Evolutionary conservation across 441 rosid species (phyloP).

Genomic region (Mallotus repandus): DNA sequence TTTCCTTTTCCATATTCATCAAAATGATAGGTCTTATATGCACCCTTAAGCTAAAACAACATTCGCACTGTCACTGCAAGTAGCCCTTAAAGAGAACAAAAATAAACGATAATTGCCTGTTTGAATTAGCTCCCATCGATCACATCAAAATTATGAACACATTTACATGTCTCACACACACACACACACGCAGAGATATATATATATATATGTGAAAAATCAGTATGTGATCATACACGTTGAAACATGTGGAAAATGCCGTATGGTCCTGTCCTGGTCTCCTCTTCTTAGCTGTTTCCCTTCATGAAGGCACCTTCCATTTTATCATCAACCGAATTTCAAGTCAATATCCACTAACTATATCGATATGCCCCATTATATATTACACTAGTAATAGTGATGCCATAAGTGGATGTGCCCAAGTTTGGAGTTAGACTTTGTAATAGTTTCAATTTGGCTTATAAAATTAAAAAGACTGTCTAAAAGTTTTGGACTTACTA

Average conservation of each 20-base stretch:
- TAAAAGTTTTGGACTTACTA: no score
- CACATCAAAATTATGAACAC: not conserved
- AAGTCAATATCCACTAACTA: conserved; percentile 15
- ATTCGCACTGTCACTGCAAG: not conserved
- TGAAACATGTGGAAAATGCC: conserved; percentile 20
- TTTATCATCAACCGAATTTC: not conserved
- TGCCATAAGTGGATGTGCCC: not conserved
- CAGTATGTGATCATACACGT: not conserved
- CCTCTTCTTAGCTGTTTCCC: conserved; percentile 19
- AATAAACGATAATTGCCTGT: conserved; percentile 6
- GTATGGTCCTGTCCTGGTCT: not conserved
- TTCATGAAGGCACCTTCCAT: not conserved
- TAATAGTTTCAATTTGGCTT: no score
- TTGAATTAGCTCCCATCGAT: not conserved
- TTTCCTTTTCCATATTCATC: conserved; percentile 15
- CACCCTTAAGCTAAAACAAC: not conserved
- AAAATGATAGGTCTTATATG: not conserved
- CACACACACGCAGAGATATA: no score
- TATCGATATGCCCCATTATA: conserved; percentile 8
- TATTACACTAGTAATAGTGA: conserved; percentile 2
- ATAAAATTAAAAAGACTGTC: no score
- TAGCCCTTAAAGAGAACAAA: not conserved
- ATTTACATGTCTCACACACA: not conserved
- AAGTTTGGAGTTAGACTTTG: not conserved
- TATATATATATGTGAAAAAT: not conserved